Evolutionary conservation across 345 rosid species (phyloP), one percentile per base, ranked within the genome.

Genomic region (Corchorus olitorius): DNA sequence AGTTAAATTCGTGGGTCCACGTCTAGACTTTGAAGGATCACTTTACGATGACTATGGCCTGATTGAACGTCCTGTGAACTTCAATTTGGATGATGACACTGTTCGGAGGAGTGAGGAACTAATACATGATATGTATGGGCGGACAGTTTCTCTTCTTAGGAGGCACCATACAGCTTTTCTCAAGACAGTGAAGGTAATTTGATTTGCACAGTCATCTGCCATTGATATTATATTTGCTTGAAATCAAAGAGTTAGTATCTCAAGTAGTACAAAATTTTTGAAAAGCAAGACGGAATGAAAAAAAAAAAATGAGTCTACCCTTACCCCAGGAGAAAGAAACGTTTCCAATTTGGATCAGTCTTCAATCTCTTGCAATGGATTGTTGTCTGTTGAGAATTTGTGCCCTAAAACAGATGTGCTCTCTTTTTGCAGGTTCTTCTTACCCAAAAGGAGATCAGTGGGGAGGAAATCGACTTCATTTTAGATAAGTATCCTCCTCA

Each of bases 21-120:
- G 94, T 39, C 80, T 94, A 78, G 94, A 94, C 80, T 94, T 94
- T 77, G 98, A 94, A 85, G 97, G 97, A 80, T 90, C 97, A 2
- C 98, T 92, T 50, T 94, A 94, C 17, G 91, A 91, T 11, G 91
- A 90, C 75, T 87, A 91, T 45, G 93, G 72, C 81, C 87, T 92
- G 4, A 85, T 88, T 27, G 97, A 94, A 80, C 97, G 92, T 0
- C 93, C 97, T 0, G 17, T 94, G 52, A 94, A 94, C 91, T 88
- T 94, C 84, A 82, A 92, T 83, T 68, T 94, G 88, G 97, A 92
- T 43, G 98, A 92, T 79, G 87, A 94, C 74, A 89, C 90, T 35
- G 92, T 91, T 20, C 66, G 79, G 73, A 90, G 98, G 84, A 89
- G 91, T 13, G 97, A 94, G 83, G 81, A 90, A 80, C 90, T 92